These are phyloP conservation scores for Blepharisma undulans DNA, from an alignment of 169 alveolate genomes.

Conservation along the genomic window DNA sequence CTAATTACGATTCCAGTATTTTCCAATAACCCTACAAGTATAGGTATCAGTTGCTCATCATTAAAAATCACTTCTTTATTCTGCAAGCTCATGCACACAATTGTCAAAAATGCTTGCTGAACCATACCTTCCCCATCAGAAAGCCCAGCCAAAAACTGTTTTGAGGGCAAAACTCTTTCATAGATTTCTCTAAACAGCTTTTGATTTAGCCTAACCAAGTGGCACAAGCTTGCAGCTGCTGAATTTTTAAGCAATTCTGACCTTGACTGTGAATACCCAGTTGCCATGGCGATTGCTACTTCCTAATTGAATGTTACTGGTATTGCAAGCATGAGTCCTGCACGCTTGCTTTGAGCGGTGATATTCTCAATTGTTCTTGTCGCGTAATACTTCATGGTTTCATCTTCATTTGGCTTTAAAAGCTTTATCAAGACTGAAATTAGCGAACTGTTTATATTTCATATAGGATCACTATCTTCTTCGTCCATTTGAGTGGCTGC, in stretches of 20 bases:
- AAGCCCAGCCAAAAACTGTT: conserved; percentile 7
- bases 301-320: conserved; percentile 45
- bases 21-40: neutral
- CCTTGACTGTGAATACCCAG: conserved; percentile 12
- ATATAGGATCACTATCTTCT: conserved; percentile 76
- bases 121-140: neutral
- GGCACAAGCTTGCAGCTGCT: conserved; percentile 69
- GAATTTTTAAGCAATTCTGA: conserved; percentile 55
- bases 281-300: neutral
- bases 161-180: conserved; percentile 44
- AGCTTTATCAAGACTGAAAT: conserved; percentile 57
- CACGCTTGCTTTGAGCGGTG: conserved; percentile 66
- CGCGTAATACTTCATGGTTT: conserved; percentile 75
- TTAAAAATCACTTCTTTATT: neutral
- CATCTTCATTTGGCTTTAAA: conserved; percentile 69
- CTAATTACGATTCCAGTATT: conserved; percentile 33
- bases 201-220: conserved; percentile 58
- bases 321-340: conserved; percentile 72
- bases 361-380: conserved; percentile 86
- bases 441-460: conserved; percentile 70
- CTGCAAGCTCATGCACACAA: neutral
- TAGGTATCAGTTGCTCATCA: neutral
- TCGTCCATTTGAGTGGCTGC: conserved; percentile 90
- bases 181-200: conserved; percentile 52
- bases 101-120: conserved; percentile 25